A percentile compares a stretch with the other conserved stretches of the same genome.
Conservation (phyloP, 1,139 yeast species). For the Sugiyamaella paludigena region DNA sequence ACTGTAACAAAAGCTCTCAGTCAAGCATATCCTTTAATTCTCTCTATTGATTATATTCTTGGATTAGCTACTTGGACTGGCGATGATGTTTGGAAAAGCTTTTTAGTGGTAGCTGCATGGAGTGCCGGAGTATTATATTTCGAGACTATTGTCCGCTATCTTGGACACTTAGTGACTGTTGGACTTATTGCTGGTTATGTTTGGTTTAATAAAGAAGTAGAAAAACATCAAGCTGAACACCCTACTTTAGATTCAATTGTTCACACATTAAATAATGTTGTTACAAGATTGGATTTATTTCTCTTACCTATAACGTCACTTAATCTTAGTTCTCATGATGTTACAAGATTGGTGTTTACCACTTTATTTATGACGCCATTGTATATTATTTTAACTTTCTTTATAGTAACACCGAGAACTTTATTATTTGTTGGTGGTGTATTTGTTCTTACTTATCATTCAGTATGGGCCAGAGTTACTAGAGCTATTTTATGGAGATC, state of each 20-base stretch:
- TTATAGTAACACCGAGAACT: slow-evolving; percentile 69
- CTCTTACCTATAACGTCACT: slow-evolving; percentile 73
- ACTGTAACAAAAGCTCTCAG: slow-evolving; percentile 81
- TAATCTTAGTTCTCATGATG: slow-evolving; percentile 69
- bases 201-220: slow-evolving; percentile 39
- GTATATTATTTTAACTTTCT: slow-evolving; percentile 65
- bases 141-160: slow-evolving; percentile 67
- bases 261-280: slow-evolving; percentile 72
- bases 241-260: slow-evolving; percentile 90
- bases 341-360: slow-evolving; percentile 75
- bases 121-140: slow-evolving; percentile 66
- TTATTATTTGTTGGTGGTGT: slow-evolving; percentile 60
- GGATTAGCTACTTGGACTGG: slow-evolving; percentile 89
- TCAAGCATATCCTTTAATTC: slow-evolving; percentile 77
- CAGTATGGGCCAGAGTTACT: slow-evolving; percentile 77
- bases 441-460: slow-evolving; percentile 75
- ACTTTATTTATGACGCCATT: slow-evolving; percentile 82
- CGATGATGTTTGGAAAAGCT: slow-evolving; percentile 75
- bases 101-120: slow-evolving; percentile 58
- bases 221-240: slow-evolving; percentile 54
- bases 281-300: slow-evolving; percentile 72
- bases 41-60: slow-evolving; percentile 64
- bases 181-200: slow-evolving; percentile 67
- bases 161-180: slow-evolving; percentile 77
- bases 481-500: slow-evolving; percentile 83